Base-by-base conservation (phyloP, 2,329 filamentous ascomycete genomes). In the Arthrinium phaeospermum region DNA sequence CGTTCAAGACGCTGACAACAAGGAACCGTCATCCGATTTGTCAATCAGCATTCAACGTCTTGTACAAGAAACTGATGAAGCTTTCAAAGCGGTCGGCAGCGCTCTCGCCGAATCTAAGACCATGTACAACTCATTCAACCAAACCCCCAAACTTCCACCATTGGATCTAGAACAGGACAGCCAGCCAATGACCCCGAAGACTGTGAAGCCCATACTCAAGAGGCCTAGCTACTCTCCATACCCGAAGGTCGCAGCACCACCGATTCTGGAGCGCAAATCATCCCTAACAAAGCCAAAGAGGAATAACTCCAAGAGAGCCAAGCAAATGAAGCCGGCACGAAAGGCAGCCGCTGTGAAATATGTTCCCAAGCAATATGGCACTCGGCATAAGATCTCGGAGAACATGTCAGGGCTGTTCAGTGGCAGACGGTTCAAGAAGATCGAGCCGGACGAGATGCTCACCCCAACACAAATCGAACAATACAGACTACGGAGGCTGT, bases 361-460 rank as follows among this genome's bases (percentile, higher is more conserved):
- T 37, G 73, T 75, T 69, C 72, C 71, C 64, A 82, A 79, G 74
- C 47, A 70, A 41, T 78, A 76, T n/a, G 79, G 78, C 30, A 78
- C 86, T 61, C 83, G 86, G 80, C 89, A 88, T 87, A 86, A 85
- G 19, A 78, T 91, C 44, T 84, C 88, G 0, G 87, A 89, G 70
- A 90, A 89, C 74, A 83, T 91, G 75, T 84, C 86, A n/a, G 89
- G 89, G 44, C 81, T 90, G 14, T 85, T 91, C 72, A 87, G 83
- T 57, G 85, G 86, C 24, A 87, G 86, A 61, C 82, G 88, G 67
- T 90, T 91, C 77, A 84, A 84, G 73, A 85, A 85, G 67, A 83
- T 88, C 70, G 88, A 91, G 73, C 89, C 85, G 0, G 87, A 90
- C 70, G 89, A 91, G 80, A 89, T 90, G 82, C 79, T 91, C 16